Base-by-base conservation (phyloP, 306 rosid species). In the Hippophae gyantsensis region DNA sequence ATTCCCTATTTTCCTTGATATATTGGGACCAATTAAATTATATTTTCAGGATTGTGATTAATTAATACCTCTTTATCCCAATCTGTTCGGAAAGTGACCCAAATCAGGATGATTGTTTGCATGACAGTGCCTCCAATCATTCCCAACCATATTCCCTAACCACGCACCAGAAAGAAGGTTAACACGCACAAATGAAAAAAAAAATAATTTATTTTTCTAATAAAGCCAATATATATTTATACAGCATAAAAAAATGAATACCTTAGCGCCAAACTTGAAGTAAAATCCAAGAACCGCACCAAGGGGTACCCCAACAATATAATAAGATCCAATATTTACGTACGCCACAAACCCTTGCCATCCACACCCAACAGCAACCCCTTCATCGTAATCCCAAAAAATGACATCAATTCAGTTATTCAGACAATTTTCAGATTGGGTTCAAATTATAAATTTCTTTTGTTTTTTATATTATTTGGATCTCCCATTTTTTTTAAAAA, bases 361-460 rank as follows among this genome's bases (percentile, higher is more conserved):
- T 71, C 95, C 95, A 58, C 97, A 86, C 7, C 97, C 97, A 68
- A 89, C 89, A 63, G 97, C 97, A 63, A 89, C 95, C 6, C 97
- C 96, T 89, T 54, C 77, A 71, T 62, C 53, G 58, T 9, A 48
- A 38, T 11, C 26, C 49, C 42, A 3, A 6, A 7, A 6, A 13
- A 18, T 6, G 32, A 32, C 38, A 32, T 32, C 2, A 32, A 4
- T 32, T 32, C 38, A 32, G 38, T 32, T 2, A 4, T 32, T 32
- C 38, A 32, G 38, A 3, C 0, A 32, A 32, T 32, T 32, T 32
- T 4, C 38, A 32, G 5, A 32, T 32, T 32, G 38, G 38, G 38
- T 32, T 32, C 38, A 32, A 4, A 32, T 32, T 32, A 32, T 32
- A 32, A 32, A 4, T 32, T 32, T 32, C 0, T 32, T 32, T 2